Evolutionary conservation across 352 stramenopile genomes (phyloP), one percentile per base, ranked within the genome.

Genomic region (Pythium diclinum): DNA sequence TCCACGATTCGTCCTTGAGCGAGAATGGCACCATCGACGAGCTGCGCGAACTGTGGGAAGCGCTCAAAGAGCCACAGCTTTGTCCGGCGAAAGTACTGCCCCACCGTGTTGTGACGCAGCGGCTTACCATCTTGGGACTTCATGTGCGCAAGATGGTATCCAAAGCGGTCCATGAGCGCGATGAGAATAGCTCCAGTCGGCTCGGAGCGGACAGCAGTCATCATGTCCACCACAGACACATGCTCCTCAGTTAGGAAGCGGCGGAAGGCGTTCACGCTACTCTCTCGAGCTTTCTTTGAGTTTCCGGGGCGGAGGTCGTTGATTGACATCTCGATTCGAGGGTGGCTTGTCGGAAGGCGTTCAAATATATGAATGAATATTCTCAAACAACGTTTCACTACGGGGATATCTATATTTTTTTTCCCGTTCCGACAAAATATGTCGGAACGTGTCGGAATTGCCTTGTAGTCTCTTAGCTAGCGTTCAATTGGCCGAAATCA

Each of bases 161-260:
- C 69, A 49, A 76, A 76, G 4, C 55, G 42, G 34, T 76, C 69
- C 65, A 73, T 67, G 6, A 75, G 19, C 3, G 59, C 44, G 9
- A 72, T 36, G 1, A 75, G 38, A 1, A 44, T 62, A 16, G 42
- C 33, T 23, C 47, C 59, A 44, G 44, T 54, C 4, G 25, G 10
- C 23, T 75, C 69, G 6, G 21, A 40, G 13, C 28, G 42, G 7
- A 72, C 46, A 16, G 57, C 33, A 3, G 44, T 21, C 8, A 60
- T 53, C 17, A 68, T 57, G 17, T 59, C 28, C 8, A 40, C 33
- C 1, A 68, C n/a, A 9, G 38, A 30, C 17, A 60, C 53, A 32
- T 53, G 16, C 34, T 70, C 48, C 32, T 70, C 54, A 23, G 9
- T 28, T 17, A 63, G 21, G 25, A 65, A 71, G 25, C 55, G 55